A percentile compares a stretch with the other conserved stretches of the same genome.
phyloP scores from a whole-genome alignment of 257 asterid species.

The Nicotiana benthamiana region DNA sequence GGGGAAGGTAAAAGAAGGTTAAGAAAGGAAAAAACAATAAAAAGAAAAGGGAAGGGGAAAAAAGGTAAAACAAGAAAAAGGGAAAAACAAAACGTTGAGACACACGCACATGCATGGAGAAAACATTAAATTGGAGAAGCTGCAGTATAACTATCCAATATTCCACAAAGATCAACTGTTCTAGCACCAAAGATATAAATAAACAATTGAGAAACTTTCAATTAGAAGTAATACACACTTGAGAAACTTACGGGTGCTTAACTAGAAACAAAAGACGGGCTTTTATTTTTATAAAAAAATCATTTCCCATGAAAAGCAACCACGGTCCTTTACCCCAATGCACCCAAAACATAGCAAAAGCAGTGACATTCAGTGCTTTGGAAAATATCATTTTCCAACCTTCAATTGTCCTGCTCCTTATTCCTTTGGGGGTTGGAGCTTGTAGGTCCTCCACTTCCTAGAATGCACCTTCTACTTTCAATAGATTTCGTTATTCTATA shows the following conservation, averaged over 20 bases:
- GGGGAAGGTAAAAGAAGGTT: not conserved
- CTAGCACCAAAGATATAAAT: not conserved
- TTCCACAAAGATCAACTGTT: not conserved
- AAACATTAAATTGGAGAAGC: not conserved
- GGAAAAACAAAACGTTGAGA: not conserved
- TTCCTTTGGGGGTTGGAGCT: not conserved
- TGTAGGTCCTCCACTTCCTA: not conserved
- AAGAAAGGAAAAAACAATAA: too few species aligned
- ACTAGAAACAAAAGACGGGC: not conserved
- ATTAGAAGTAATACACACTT: not conserved
- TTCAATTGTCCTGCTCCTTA: not conserved
- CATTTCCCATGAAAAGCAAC: not conserved
- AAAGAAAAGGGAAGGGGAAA: not conserved
- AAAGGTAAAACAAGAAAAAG: not conserved
- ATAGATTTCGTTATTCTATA: not conserved
- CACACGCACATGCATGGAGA: not conserved
- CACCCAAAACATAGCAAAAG: not conserved
- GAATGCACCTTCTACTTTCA: not conserved
- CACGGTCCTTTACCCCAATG: not conserved
- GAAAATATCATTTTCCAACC: not conserved
- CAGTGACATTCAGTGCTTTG: not conserved
- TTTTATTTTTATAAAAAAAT: not conserved
- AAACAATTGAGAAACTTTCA: not conserved
- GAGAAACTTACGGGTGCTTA: not conserved
- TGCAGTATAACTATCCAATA: not conserved